A percentile compares a stretch with the other conserved stretches of the same genome.
These are phyloP conservation scores for Lagenaria siceraria DNA, from an alignment of 306 rosid species.

Conservation along the genomic window DNA sequence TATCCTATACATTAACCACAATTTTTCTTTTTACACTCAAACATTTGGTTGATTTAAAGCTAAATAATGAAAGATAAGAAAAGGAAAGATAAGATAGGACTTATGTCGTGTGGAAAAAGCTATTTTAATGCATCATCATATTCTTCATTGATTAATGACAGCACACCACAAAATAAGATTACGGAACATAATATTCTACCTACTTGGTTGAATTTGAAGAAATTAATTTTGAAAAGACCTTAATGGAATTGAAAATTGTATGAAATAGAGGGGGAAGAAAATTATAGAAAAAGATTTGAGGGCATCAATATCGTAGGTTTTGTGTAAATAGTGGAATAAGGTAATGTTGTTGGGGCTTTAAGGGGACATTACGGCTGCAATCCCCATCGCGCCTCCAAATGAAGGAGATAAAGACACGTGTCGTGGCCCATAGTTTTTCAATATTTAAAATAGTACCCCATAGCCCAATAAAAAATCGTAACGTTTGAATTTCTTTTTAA, in stretches of 20 bases:
- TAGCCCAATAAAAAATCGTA: not conserved
- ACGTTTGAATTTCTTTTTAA: not conserved
- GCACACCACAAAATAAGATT: not conserved
- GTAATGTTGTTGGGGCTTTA: not conserved
- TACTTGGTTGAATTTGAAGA: not conserved
- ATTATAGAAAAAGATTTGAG: not conserved
- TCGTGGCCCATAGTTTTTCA: not conserved
- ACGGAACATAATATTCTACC: not conserved
- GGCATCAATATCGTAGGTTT: not conserved
- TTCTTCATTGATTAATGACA: not conserved
- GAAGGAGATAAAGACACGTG: not conserved
- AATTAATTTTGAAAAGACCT: not conserved
- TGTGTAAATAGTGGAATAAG: not conserved
- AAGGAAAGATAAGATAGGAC: not conserved
- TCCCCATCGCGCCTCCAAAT: not conserved
- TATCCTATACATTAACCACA: not conserved
- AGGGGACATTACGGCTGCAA: slow-evolving; percentile 3
- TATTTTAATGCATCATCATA: not conserved
- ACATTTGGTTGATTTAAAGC: not conserved
- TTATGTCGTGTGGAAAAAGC: not conserved
- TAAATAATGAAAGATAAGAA: not conserved
- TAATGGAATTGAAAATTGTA: not conserved
- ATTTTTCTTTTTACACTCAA: not conserved
- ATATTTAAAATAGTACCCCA: no score
- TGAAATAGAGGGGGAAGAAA: not conserved